phyloP scores from a whole-genome alignment of 1,284 basidiomycete genomes.

The Ustilago curta region DNA sequence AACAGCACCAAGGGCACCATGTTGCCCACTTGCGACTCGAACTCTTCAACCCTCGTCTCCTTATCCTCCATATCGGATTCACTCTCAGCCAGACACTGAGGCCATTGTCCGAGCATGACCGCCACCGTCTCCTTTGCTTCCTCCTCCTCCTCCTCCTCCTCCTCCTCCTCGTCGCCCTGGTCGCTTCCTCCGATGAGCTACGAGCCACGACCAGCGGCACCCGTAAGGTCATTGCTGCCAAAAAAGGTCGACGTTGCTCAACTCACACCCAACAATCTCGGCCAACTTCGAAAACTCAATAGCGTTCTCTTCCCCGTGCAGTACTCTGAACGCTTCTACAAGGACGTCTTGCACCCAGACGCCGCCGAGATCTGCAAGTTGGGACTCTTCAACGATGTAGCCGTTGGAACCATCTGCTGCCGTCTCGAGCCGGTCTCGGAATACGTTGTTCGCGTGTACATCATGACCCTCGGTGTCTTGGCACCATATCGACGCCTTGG shows the following conservation, averaged over 20 bases:
- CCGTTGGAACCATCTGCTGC: constrained; percentile 69
- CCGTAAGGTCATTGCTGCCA: constrained; percentile 39
- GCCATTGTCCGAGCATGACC: constrained; percentile 24
- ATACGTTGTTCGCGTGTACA: constrained; percentile 65
- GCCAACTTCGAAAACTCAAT: constrained; percentile 67
- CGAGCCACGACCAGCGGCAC: constrained; percentile 45
- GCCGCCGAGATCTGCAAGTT: constrained; percentile 60
- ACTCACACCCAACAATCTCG: constrained; percentile 67
- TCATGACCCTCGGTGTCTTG: constrained; percentile 71
- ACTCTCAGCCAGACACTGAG: not conserved
- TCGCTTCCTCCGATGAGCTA: constrained; percentile 54
- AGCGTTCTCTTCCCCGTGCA: constrained; percentile 64
- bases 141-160: constrained; percentile 8
- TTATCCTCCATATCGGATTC: not conserved
- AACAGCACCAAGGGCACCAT: not conserved
- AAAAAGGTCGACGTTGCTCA: constrained; percentile 55
- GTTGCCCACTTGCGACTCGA: not conserved
- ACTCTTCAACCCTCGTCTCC: not conserved
- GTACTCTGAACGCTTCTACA: constrained; percentile 66
- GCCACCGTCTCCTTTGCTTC: constrained; percentile 1
- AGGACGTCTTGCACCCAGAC: constrained; percentile 59
- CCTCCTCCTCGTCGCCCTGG: constrained; percentile 27
- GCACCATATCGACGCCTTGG: constrained; percentile 70
- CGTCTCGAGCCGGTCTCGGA: constrained; percentile 63
- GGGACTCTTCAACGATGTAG: constrained; percentile 70